These are phyloP conservation scores for Dactylella cylindrospora DNA, from an alignment of 2,329 filamentous ascomycete species.

Conservation along the genomic window DNA sequence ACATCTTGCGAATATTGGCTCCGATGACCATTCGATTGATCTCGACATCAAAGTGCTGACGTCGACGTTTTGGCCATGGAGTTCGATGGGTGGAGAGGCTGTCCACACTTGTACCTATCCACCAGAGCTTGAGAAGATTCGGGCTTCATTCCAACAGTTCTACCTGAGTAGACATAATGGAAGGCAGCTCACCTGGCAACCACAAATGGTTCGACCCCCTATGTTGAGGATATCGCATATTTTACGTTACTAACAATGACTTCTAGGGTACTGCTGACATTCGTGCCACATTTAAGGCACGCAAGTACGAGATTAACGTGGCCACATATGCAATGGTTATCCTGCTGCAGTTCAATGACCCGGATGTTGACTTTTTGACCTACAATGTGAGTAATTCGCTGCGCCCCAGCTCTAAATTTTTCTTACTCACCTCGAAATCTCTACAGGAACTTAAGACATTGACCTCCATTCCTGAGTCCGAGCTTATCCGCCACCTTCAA, in stretches of 20 bases:
- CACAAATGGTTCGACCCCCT: constrained; percentile 56
- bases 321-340: constrained; percentile 92
- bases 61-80: constrained; percentile 91
- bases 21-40: constrained; percentile 68
- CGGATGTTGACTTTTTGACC: constrained; percentile 51
- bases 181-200: constrained; percentile 80
- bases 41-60: constrained; percentile 83
- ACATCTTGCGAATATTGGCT: constrained; percentile 63
- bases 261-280: constrained; percentile 69
- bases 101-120: constrained; percentile 72
- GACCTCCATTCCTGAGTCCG: constrained; percentile 64
- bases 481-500: constrained; percentile 65
- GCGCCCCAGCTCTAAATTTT: not conserved
- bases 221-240: not conserved
- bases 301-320: constrained; percentile 85
- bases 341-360: constrained; percentile 82
- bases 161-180: constrained; percentile 87
- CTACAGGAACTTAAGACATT: constrained; percentile 62
- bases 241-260: constrained; percentile 1
- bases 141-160: constrained; percentile 82
- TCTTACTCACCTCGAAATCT: constrained; percentile 3
- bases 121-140: constrained; percentile 69
- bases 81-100: constrained; percentile 70
- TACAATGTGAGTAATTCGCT: constrained; percentile 10
- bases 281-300: constrained; percentile 72